Base-by-base conservation (phyloP, 139 green algal genomes). In the Volvox africanus region DNA sequence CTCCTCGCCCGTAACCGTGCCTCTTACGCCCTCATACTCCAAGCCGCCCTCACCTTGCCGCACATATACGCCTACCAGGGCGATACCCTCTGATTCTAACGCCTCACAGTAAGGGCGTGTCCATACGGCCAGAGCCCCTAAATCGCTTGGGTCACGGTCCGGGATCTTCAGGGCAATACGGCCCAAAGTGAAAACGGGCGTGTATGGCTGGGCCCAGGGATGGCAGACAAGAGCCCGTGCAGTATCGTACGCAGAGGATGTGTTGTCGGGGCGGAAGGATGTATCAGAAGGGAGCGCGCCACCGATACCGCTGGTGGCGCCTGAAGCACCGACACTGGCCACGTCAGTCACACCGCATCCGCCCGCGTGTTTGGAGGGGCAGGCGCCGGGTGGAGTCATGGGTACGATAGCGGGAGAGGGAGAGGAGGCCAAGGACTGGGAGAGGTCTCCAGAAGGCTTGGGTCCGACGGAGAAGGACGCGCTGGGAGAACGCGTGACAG, bases 111-210 rank as follows among this genome's bases (percentile, higher is more conserved):
- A 88, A 9, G 83, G 83, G 36, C 19, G 22, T 12, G 83, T 68
- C 83, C 83, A 88, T 12, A 1, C 35, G 36, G 5, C 22, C 0
- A n/a, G 3, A 14, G 67, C 35, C 14, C 36, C 67, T 65, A 88
- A 68, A 65, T 88, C 83, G 83, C 2, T 19, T 0, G 36, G 36
- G 21, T 88, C 55, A 36, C 83, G 83, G 67, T 88, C 83, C 0
- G 83, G 83, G 22, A 88, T 69, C 67, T 88, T 88, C 24, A 88
- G 67, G 24, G 83, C 83, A 5, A 88, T 35, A 26, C 82, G 82
- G 32, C 82, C 65, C 33, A 88, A 32, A 14, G 62, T 88, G 62
- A 88, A 79, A 5, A 65, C 24, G 6, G 82, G 82, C 2, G 24
- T 44, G 65, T 88, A 88, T 20, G 33, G 62, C 62, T 79, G 62